These are phyloP conservation scores for Neotropicomus parvogracilis DNA, from an alignment of 1,284 basidiomycete genomes.

Conservation along the genomic window DNA sequence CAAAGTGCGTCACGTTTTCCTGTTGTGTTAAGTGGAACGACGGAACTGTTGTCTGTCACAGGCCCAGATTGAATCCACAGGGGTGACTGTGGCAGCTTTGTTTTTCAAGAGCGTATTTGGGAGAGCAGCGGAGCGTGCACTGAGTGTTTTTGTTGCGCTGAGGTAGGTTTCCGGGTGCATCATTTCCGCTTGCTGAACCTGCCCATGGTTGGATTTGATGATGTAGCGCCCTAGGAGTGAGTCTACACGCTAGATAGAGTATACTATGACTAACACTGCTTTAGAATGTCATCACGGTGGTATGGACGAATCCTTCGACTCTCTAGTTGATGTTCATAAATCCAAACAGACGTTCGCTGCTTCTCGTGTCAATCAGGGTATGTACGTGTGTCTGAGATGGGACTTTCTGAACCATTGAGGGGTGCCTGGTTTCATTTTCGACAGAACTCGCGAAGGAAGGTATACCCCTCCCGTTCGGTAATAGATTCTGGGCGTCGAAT, in stretches of 20 bases:
- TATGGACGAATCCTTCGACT: constrained; percentile 11
- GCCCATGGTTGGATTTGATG: neutral
- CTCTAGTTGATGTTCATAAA: neutral
- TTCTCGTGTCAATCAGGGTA: constrained; percentile 46
- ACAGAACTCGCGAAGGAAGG: constrained; percentile 43
- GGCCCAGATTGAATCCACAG: constrained; percentile 42
- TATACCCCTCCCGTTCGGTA: constrained; percentile 38
- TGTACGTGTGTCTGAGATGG: neutral
- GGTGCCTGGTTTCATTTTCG: constrained; percentile 8
- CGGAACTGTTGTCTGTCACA: constrained; percentile 16
- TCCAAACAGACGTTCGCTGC: constrained; percentile 40
- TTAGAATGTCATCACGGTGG: constrained; percentile 37
- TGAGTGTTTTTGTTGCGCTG: constrained; percentile 51
- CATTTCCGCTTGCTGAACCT: neutral
- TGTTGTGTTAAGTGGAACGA: neutral
- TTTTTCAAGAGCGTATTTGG: constrained; percentile 59
- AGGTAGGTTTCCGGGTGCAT: constrained; percentile 32
- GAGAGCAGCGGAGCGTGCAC: constrained; percentile 40
- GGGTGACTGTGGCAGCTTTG: constrained; percentile 49
- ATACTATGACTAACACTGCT: neutral
- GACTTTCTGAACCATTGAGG: too few relatives aligned
- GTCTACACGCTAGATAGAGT: neutral
- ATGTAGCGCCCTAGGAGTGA: constrained; percentile 29
- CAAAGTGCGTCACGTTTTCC: constrained; percentile 12
- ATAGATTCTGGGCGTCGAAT: constrained; percentile 40